phyloP scores from a whole-genome alignment of 176 grass and related monocot species.

The Themeda triandra region DNA sequence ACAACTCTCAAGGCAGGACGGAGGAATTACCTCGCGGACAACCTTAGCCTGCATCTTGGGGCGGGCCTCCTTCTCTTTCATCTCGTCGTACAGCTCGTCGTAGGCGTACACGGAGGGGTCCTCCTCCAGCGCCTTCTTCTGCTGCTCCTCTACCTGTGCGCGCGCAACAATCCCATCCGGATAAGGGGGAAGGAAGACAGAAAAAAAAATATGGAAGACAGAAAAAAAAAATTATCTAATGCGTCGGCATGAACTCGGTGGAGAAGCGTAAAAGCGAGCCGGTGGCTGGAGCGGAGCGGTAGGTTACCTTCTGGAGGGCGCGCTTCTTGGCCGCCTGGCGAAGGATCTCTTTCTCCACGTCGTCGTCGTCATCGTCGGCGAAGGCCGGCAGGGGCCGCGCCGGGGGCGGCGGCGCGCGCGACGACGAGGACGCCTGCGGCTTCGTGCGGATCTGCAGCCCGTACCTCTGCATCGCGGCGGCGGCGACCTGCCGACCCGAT shows the following conservation, averaged over 20 bases:
- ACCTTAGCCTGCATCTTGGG: conserved; percentile 76
- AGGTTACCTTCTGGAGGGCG: conserved; percentile 70
- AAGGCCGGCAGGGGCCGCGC: conserved; percentile 57
- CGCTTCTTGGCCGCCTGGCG: conserved; percentile 74
- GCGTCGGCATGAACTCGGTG: neutral
- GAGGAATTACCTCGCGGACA: conserved; percentile 55
- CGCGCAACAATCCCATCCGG: neutral
- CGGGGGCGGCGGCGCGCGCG: conserved; percentile 29
- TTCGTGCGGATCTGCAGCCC: conserved; percentile 74
- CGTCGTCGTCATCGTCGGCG: conserved; percentile 67
- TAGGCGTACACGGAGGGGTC: conserved; percentile 92
- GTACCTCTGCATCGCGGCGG: conserved; percentile 71
- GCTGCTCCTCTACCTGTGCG: conserved; percentile 76
- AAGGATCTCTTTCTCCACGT: conserved; percentile 85
- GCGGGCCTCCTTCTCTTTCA: conserved; percentile 78
- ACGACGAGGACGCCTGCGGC: conserved; percentile 45
- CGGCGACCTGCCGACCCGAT: neutral
- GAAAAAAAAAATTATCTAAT: neutral
- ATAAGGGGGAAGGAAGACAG: neutral
- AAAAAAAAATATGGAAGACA: too few relatives aligned
- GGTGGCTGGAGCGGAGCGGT: neutral
- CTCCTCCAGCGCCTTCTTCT: conserved; percentile 83
- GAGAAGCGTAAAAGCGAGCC: neutral
- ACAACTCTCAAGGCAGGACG: neutral
- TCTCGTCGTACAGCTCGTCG: conserved; percentile 85